These are phyloP conservation scores for Coelastrella sp. DNA, from an alignment of 139 green algal species.

Conservation along the genomic window DNA sequence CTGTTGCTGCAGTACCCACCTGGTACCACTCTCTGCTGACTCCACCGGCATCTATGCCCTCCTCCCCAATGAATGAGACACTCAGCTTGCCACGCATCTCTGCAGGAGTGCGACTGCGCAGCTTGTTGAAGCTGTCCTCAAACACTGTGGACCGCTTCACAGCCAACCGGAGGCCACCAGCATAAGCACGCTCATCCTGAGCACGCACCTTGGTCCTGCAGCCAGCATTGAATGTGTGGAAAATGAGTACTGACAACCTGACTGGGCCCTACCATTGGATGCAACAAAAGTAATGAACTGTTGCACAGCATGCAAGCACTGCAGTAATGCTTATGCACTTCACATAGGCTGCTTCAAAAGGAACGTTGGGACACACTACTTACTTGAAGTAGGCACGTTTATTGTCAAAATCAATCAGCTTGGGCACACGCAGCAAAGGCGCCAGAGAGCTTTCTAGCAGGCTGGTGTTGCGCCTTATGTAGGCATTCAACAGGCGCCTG, in stretches of 20 bases:
- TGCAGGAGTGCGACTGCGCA: constrained; percentile 82
- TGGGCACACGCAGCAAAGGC: constrained; percentile 84
- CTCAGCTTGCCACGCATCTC: constrained; percentile 88
- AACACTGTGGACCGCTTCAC: constrained; percentile 94
- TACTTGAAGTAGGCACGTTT: constrained; percentile 92
- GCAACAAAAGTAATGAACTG: no score
- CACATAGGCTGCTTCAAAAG: no score
- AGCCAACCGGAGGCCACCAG: constrained; percentile 79
- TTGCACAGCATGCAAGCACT: no score
- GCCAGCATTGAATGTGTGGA: no score
- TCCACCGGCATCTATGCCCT: constrained; percentile 97
- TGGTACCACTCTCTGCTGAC: constrained; percentile 97
- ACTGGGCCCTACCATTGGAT: no score
- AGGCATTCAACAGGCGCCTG: constrained; percentile 90
- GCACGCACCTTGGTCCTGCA: constrained; percentile 65
- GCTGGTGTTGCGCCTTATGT: constrained; percentile 80
- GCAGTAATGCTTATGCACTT: no score
- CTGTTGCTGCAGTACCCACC: constrained; percentile 35
- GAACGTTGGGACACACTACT: background rate
- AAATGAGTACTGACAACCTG: no score
- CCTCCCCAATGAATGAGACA: constrained; percentile 94
- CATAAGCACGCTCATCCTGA: constrained; percentile 67
- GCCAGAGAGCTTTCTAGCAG: constrained; percentile 87
- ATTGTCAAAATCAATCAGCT: constrained; percentile 99
- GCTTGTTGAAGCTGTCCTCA: constrained; percentile 98